phyloP scores from a whole-genome alignment of 257 asterid genomes.

The Solanum chmielewskii region DNA sequence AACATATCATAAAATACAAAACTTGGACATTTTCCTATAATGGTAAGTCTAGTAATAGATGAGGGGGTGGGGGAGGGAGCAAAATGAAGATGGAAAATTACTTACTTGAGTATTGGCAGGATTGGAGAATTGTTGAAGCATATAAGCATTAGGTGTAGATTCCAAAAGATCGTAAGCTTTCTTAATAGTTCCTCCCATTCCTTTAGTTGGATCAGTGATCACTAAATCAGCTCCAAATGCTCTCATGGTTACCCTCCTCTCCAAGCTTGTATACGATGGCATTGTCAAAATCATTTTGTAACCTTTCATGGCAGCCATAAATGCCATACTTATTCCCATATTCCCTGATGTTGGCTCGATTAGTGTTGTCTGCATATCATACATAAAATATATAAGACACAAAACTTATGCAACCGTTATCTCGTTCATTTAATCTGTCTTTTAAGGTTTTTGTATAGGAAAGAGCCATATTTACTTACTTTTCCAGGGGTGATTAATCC shows the following conservation, averaged over 20 bases:
- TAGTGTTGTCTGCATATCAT: conserved; percentile 28
- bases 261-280: conserved; percentile 97
- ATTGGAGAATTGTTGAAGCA: conserved; percentile 39
- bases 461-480: conserved; percentile 10
- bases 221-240: conserved; percentile 87
- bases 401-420: neutral
- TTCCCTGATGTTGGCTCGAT: conserved; percentile 97
- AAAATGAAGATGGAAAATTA: neutral
- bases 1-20: neutral
- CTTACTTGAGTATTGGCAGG: conserved; percentile 38
- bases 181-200: conserved; percentile 37
- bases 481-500: conserved; percentile 39
- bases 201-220: conserved; percentile 71
- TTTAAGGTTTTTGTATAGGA: neutral
- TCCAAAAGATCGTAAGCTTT: conserved; percentile 33
- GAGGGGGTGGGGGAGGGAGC: neutral
- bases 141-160: conserved; percentile 38
- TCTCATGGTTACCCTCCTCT: conserved; percentile 87
- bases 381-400: neutral
- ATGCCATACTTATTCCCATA: conserved; percentile 98
- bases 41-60: neutral
- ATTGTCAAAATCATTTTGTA: conserved; percentile 92
- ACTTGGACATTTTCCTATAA: neutral
- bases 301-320: conserved; percentile 92
- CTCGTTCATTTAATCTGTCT: neutral